Evolutionary conservation across 1,284 basidiomycete genomes (phyloP).

Genomic region (Sanghuangporus weigelae): DNA sequence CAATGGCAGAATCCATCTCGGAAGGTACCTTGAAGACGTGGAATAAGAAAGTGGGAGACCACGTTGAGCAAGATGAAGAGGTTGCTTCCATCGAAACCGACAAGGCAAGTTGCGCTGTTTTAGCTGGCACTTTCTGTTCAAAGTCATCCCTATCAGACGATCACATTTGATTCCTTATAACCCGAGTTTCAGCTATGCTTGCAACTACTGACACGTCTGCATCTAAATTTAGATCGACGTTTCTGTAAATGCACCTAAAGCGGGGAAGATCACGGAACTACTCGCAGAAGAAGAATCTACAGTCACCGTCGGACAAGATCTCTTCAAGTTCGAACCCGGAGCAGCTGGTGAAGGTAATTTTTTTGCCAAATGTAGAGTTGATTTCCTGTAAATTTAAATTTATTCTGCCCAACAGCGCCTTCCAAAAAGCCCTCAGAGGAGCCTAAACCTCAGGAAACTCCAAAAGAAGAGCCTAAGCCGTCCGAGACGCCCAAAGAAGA

Average conservation of each 20-base stretch:
- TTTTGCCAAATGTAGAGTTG: too few relatives aligned
- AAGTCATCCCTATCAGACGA: constrained; percentile 7
- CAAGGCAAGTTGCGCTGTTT: constrained; percentile 60
- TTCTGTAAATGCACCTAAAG: constrained; percentile 88
- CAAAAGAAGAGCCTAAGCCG: constrained; percentile 31
- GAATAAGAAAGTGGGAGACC: constrained; percentile 92
- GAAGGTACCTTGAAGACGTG: constrained; percentile 97
- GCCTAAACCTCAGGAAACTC: constrained; percentile 31
- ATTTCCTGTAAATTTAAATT: too few relatives aligned
- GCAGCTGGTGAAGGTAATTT: constrained; percentile 51
- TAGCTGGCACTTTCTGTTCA: constrained; percentile 1
- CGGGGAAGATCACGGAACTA: constrained; percentile 86
- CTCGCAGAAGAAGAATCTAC: constrained; percentile 92
- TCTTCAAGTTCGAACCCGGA: constrained; percentile 89
- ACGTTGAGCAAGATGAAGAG: constrained; percentile 90
- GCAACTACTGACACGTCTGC: not conserved
- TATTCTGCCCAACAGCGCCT: constrained; percentile 16
- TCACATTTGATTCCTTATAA: not conserved
- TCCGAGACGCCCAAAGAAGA: constrained; percentile 32
- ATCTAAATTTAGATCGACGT: constrained; percentile 80
- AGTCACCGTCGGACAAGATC: constrained; percentile 91
- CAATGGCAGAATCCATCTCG: constrained; percentile 99
- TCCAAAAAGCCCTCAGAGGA: constrained; percentile 30
- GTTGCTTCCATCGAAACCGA: constrained; percentile 98
- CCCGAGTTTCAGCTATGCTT: not conserved